A percentile compares a stretch with the other conserved stretches of the same genome.
These are phyloP conservation scores for Polygonum aviculare DNA, from an alignment of 148 eudicot genomes.

Conservation along the genomic window DNA sequence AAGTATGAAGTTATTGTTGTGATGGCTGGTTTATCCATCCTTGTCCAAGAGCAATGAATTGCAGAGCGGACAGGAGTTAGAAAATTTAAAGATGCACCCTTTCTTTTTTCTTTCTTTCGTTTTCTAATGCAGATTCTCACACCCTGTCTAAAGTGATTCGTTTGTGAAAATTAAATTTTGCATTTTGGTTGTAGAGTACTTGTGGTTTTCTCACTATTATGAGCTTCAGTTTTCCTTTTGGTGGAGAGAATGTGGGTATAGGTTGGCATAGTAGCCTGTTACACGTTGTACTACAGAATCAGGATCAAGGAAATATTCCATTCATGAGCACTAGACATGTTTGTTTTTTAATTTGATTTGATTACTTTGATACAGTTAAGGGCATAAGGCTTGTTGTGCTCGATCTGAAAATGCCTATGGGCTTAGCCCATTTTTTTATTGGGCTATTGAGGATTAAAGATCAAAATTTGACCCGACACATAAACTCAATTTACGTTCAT, in stretches of 20 bases:
- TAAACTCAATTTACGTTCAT: too few relatives aligned
- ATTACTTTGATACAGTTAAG: neutral
- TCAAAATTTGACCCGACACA: too few relatives aligned
- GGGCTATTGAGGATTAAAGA: neutral
- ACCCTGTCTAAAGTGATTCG: neutral
- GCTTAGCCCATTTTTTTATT: neutral
- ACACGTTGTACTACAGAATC: conserved; percentile 2
- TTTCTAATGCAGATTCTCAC: neutral
- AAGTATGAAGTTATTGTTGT: conserved; percentile 3
- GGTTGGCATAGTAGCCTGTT: neutral
- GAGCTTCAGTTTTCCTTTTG: neutral
- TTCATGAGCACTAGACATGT: neutral
- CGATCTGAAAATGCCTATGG: neutral
- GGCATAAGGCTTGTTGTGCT: neutral
- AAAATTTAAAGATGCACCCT: neutral
- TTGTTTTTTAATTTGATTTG: neutral
- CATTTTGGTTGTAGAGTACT: neutral
- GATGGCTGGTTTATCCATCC: neutral
- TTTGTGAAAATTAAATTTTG: conserved; percentile 6
- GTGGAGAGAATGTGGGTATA: conserved; percentile 5
- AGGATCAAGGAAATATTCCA: neutral
- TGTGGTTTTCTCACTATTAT: neutral
- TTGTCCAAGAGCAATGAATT: neutral
- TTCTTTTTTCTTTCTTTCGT: neutral
- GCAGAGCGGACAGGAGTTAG: neutral